A percentile compares a stretch with the other conserved stretches of the same genome.
phyloP scores from a whole-genome alignment of 768 basidiomycete species.

The Thelephora ganbajun region DNA sequence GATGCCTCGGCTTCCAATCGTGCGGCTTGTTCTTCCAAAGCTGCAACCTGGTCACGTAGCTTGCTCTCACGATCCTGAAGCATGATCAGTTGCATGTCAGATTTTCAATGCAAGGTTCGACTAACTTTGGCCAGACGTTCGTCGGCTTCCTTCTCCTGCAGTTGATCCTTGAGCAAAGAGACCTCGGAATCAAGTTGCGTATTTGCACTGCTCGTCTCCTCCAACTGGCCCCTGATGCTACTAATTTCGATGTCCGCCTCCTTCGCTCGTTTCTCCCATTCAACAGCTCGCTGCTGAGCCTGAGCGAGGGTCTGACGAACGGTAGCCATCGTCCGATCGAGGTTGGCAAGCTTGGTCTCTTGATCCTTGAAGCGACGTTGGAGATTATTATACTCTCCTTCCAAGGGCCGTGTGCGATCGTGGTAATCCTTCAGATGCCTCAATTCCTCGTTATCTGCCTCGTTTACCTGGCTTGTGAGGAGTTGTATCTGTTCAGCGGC shows the following conservation, averaged over 20 bases:
- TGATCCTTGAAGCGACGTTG: slow-evolving; percentile 66
- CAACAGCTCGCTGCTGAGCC: slow-evolving; percentile 63
- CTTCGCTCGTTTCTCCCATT: slow-evolving; percentile 72
- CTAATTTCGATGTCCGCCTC: slow-evolving; percentile 57
- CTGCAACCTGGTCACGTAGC: slow-evolving; percentile 49
- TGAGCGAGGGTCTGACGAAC: slow-evolving; percentile 52
- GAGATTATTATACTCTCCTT: slow-evolving; percentile 49
- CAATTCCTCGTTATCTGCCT: slow-evolving; percentile 57
- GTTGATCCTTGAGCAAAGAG: slow-evolving; percentile 49
- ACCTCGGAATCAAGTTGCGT: slow-evolving; percentile 59
- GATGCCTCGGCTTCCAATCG: slow-evolving; percentile 47
- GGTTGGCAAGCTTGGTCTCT: slow-evolving; percentile 45
- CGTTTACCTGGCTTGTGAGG: slow-evolving; percentile 45
- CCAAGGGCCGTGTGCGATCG: slow-evolving; percentile 42
- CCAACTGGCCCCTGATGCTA: slow-evolving; percentile 41
- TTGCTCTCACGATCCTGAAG: slow-evolving; percentile 58
- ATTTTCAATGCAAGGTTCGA: background rate
- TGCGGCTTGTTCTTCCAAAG: slow-evolving; percentile 44
- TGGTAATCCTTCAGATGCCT: slow-evolving; percentile 52
- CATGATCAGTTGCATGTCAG: slow-evolving; percentile 1
- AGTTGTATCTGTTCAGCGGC: slow-evolving; percentile 61
- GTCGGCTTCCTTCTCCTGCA: slow-evolving; percentile 65
- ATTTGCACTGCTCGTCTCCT: slow-evolving; percentile 52
- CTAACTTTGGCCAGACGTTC: slow-evolving; percentile 53
- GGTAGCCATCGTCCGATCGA: slow-evolving; percentile 42